These are phyloP conservation scores for Pseudopyrenochaeta lycopersici DNA, from an alignment of 2,329 filamentous ascomycete species.

Conservation along the genomic window DNA sequence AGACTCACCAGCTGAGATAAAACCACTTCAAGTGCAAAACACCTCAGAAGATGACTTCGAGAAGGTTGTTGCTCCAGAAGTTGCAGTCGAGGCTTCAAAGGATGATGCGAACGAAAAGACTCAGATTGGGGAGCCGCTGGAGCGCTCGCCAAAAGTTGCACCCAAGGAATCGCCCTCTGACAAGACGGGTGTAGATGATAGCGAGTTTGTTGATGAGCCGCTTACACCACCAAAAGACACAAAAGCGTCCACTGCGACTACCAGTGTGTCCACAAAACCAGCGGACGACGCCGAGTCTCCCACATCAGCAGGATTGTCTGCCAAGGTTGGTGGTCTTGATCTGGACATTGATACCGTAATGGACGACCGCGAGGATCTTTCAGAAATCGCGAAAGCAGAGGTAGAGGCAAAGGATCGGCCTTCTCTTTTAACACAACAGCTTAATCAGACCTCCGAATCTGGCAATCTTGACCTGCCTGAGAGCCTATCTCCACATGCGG, in stretches of 20 bases:
- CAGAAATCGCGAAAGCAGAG: constrained; percentile 28
- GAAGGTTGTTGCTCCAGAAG: constrained; percentile 76
- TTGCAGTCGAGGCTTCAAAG: constrained; percentile 72
- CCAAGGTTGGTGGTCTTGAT: constrained; percentile 65
- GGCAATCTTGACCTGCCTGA: constrained; percentile 35
- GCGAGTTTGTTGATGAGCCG: constrained; percentile 81
- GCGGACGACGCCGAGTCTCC: constrained; percentile 53
- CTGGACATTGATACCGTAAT: constrained; percentile 67
- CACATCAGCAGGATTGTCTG: constrained; percentile 63
- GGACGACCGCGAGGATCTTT: constrained; percentile 39
- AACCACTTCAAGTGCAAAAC: constrained; percentile 79
- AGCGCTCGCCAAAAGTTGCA: constrained; percentile 56
- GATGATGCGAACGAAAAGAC: constrained; percentile 61
- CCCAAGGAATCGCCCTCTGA: constrained; percentile 34
- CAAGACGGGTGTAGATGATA: constrained; percentile 56
- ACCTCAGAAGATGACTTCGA: constrained; percentile 92
- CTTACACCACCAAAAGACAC: constrained; percentile 64
- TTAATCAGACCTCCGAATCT: constrained; percentile 44
- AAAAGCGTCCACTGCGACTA: constrained; percentile 25
- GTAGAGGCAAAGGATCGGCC: constrained; percentile 42
- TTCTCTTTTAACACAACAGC: constrained; percentile 55
- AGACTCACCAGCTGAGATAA: constrained; percentile 70
- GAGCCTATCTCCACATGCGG: constrained; percentile 64
- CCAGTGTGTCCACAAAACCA: constrained; percentile 30
- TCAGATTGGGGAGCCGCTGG: constrained; percentile 47